Evolutionary conservation across 2,329 filamentous ascomycete species (phyloP), one percentile per base, ranked within the genome.

Genomic region (Cladophialophora immunda): DNA sequence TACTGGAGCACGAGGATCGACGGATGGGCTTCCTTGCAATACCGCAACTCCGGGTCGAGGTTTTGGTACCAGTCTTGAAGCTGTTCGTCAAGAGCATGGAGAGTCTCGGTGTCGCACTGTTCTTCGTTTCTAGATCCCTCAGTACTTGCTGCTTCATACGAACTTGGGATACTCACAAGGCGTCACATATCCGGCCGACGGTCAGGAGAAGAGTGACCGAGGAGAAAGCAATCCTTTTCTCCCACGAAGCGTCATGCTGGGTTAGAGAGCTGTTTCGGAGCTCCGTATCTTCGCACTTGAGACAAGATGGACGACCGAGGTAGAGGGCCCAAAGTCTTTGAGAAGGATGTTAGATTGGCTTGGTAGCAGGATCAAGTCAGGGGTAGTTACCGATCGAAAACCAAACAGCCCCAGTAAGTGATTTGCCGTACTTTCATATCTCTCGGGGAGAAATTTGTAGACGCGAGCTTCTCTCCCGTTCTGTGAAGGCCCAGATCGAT

Each of bases 401-500:
- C 58, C 32, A 69, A 38, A 58, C 69, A 71, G 13, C 64, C 67
- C 69, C 69, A 71, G 38, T 67, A 71, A 38, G 62, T 52, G 34
- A 69, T 62, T 27, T 67, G 64, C 32, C 69, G 69, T 15, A 62
- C 64, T 34, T 69, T 52, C 17, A 69, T 54, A 25, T 69, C 69
- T 30, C 63, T 58, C 5, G 67, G 52, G 17, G 65, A 60, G 11
- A 65, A 30, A 29, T 68, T 64, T n/a, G n/a, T 54, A 15, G 61
- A 34, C 2, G 61, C 25, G 15, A 32, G n/a, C 45, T 58, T 34
- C n/a, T 45, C 22, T 50, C 45, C 45, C 11, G 19, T 50, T 50
- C 45, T 68, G 57, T 71, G 69, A 25, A 71, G 59, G n/a, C 67
- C 69, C 34, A 71, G 47, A 47, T 71, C 67, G 17, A 69, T 52